Evolutionary conservation across 2,329 filamentous ascomycete genomes (phyloP).

Genomic region (Alternaria conjuncta): DNA sequence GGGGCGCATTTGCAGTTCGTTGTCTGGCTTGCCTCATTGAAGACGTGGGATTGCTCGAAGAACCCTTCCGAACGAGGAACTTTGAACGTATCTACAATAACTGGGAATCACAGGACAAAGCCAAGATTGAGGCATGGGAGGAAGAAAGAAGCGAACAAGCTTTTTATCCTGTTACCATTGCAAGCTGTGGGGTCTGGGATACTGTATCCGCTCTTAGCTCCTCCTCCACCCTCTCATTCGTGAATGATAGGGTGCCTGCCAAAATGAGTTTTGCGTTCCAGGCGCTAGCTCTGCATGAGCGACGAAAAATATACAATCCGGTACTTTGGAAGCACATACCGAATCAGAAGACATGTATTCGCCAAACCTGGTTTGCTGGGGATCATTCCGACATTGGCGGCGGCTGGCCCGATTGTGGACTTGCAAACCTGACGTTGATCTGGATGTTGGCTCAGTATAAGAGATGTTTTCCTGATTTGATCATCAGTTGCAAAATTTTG

Average conservation of each 20-base stretch:
- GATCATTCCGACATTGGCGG: neutral
- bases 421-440: neutral
- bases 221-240: neutral
- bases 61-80: too few relatives aligned
- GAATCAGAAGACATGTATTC: rapidly evolving
- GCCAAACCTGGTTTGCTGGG: neutral
- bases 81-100: too few relatives aligned
- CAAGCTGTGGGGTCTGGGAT: neutral
- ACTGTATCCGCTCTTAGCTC: neutral
- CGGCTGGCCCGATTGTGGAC: neutral
- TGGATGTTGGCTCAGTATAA: neutral
- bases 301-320: neutral
- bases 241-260: rapidly evolving
- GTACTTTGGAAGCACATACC: neutral
- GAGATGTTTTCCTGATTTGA: rapidly evolving
- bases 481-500: too few relatives aligned
- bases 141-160: too few relatives aligned
- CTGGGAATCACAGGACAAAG: neutral
- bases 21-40: too few relatives aligned
- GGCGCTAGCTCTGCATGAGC: neutral
- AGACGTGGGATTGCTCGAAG: too few relatives aligned
- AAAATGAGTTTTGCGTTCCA: neutral
- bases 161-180: neutral
- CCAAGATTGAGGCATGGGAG: too few relatives aligned
- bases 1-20: neutral